Base-by-base conservation (phyloP, 768 basidiomycete genomes). In the Sporobolomyces pararoseus region DNA sequence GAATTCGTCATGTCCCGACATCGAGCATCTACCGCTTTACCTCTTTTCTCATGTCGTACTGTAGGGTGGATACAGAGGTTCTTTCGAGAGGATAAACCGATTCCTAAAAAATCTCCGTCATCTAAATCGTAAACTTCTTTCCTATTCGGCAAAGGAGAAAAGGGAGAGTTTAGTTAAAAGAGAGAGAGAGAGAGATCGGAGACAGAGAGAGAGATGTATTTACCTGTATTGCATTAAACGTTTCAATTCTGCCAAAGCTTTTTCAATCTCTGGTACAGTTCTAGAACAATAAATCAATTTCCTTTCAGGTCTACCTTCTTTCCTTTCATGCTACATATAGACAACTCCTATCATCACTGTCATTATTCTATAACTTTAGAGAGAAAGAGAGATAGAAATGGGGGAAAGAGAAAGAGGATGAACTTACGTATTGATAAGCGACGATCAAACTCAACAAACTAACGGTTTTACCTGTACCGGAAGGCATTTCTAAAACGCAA, bases 401-500 rank as follows among this genome's bases (percentile, higher is more conserved):
- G 9, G 27, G 3, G 46, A 21, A 14, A 47, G 53, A 34, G 16
- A 10, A 35, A 27, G 50, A 37, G 23, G 7, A 42, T 32, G 25
- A n/a, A 63, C 80, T 69, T 68, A 90, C 95, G 83, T 96, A 93
- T 81, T 98, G 95, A 78, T 98, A 99, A 19, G 95, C 96, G 44
- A 99, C 89, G 80, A 99, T 99, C 65, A 99, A 81, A 3, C 91
- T 93, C 23, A 99, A 83, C 13, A 99, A 83, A 16, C 93, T 97
- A 31, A 99, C 96, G 0, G 96, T 99, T 83, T 99, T 99, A 29
- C 96, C 96, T 27, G 96, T 99, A 21, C 96, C 96, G 16, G 96
- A 98, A 71, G 96, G 96, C 96, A 99, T 99, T 82, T 99, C 96
- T 44, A 99, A 84, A n/a, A 98, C 91, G 79, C 96, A 97, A 75